phyloP scores from a whole-genome alignment of 345 rosid species.

The Capsella bursapastoris region DNA sequence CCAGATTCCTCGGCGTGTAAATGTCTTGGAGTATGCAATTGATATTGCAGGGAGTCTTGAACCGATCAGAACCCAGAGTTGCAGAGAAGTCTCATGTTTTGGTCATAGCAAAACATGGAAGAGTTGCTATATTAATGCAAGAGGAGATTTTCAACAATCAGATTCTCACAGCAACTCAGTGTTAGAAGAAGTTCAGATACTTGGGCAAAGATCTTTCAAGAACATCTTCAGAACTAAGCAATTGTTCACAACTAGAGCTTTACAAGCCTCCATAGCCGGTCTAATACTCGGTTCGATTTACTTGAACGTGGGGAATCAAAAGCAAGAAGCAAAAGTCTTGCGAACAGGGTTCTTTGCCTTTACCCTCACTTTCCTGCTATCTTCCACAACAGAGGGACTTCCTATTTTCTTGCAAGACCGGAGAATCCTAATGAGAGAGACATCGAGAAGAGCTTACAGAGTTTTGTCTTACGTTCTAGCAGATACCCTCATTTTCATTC shows the following conservation, averaged over 20 bases:
- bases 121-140: constrained; percentile 21
- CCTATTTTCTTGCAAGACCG: constrained; percentile 89
- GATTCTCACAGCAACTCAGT: constrained; percentile 53
- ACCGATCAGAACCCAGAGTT: constrained; percentile 27
- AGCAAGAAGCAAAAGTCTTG: constrained; percentile 51
- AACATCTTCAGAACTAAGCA: constrained; percentile 89
- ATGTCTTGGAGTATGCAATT: constrained; percentile 86
- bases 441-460: constrained; percentile 80
- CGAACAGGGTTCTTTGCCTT: constrained; percentile 85
- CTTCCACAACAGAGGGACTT: constrained; percentile 89
- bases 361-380: constrained; percentile 80
- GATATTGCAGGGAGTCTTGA: constrained; percentile 61
- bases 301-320: constrained; percentile 60
- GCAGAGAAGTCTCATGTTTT: constrained; percentile 38
- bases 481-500: constrained; percentile 71
- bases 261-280: constrained; percentile 78
- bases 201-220: constrained; percentile 76
- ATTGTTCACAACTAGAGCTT: constrained; percentile 67
- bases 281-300: constrained; percentile 75
- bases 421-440: constrained; percentile 76
- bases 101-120: constrained; percentile 41
- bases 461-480: constrained; percentile 71
- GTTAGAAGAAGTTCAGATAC: constrained; percentile 60
- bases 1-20: constrained; percentile 66
- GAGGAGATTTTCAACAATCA: constrained; percentile 46